Percentiles rank a stretch among this genome's conserved stretches.
phyloP scores from a whole-genome alignment of 2,329 filamentous ascomycete genomes.

The Trichophyton schoenleinii region DNA sequence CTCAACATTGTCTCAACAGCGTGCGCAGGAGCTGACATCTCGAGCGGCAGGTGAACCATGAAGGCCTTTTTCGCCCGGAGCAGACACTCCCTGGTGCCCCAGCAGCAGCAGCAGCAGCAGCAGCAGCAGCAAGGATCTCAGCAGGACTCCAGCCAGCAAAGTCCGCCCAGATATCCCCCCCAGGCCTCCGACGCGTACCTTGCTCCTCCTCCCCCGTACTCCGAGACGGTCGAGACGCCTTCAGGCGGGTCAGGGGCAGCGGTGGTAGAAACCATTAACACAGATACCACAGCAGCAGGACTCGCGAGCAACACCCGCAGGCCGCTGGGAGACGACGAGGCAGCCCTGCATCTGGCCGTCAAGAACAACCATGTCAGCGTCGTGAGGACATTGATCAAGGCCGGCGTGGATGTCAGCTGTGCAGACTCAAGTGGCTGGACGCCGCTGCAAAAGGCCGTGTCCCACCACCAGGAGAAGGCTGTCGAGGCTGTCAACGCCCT shows the following conservation, averaged over 20 bases:
- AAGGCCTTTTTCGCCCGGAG: neutral
- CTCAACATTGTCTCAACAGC: neutral
- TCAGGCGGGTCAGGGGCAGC: neutral
- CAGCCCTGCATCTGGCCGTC: conserved; percentile 1
- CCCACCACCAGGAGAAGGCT: neutral
- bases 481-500: neutral
- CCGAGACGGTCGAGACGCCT: neutral
- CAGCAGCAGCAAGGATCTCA: no score
- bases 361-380: conserved; percentile 4
- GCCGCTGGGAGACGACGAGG: neutral
- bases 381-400: neutral
- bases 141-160: neutral
- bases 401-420: neutral
- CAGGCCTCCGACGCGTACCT: neutral
- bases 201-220: neutral
- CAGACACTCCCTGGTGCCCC: neutral
- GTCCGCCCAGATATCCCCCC: neutral
- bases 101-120: neutral
- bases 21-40: neutral
- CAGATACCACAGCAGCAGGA: neutral
- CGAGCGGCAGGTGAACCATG: neutral
- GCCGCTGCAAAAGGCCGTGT: neutral
- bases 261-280: neutral
- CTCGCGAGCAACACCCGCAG: neutral
- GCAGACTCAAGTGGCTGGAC: neutral